Evolutionary conservation across 2,329 filamentous ascomycete genomes (phyloP).

Genomic region (Lojkania enalia): DNA sequence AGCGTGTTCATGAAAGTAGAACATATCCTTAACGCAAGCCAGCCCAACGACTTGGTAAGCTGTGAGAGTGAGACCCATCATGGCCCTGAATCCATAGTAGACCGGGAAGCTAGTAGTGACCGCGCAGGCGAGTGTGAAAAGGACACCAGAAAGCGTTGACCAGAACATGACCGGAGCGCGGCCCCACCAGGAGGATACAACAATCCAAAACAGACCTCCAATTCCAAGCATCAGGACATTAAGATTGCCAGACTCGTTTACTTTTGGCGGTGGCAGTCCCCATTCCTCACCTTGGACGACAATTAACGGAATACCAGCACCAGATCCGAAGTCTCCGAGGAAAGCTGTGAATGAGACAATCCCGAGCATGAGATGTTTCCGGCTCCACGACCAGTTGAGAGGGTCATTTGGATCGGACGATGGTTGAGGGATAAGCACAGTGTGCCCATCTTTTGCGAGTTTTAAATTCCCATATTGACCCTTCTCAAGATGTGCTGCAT

Average conservation of each 20-base stretch:
- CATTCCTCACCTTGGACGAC: constrained; percentile 48
- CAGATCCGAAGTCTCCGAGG: constrained; percentile 55
- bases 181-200: constrained; percentile 17
- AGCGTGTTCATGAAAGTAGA: constrained; percentile 44
- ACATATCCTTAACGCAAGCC: constrained; percentile 41
- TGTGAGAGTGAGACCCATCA: constrained; percentile 29
- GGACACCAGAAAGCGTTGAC: constrained; percentile 47
- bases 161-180: constrained; percentile 50
- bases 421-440: constrained; percentile 57
- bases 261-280: constrained; percentile 52
- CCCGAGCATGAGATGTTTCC: constrained; percentile 55
- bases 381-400: constrained; percentile 55
- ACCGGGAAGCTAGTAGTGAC: constrained; percentile 42
- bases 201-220: constrained; percentile 40
- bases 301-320: constrained; percentile 34
- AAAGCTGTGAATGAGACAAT: constrained; percentile 54
- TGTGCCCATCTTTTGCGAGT: constrained; percentile 44
- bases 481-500: constrained; percentile 26
- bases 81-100: constrained; percentile 40
- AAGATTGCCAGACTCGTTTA: constrained; percentile 57
- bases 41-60: constrained; percentile 29
- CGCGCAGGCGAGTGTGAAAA: constrained; percentile 44
- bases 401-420: constrained; percentile 54
- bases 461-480: constrained; percentile 34
- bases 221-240: constrained; percentile 57